A percentile compares a stretch with the other conserved stretches of the same genome.
Evolutionary conservation across 2,329 filamentous ascomycete species (phyloP).

Genomic region (Phyllosticta citriasiana): DNA sequence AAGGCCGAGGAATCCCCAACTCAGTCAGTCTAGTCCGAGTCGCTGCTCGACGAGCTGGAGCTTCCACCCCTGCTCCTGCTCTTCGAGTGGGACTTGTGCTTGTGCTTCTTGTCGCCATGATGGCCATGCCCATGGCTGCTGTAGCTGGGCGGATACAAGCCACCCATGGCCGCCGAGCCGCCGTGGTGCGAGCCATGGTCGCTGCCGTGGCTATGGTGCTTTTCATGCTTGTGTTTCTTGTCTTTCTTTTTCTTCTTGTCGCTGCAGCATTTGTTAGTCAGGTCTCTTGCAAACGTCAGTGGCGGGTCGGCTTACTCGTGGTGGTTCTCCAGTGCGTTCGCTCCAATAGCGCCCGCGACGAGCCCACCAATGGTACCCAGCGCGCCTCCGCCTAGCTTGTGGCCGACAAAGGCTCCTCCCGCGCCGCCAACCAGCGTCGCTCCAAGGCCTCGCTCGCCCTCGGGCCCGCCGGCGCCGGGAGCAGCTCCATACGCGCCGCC

Average conservation of each 20-base stretch:
- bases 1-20: background rate
- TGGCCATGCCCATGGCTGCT: slow-evolving; percentile 16
- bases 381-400: slow-evolving; percentile 44
- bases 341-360: slow-evolving; percentile 45
- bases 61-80: slow-evolving; percentile 22
- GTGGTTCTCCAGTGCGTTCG: slow-evolving; percentile 43
- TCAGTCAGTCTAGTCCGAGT: slow-evolving; percentile 22
- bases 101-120: slow-evolving; percentile 18
- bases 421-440: slow-evolving; percentile 45
- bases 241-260: slow-evolving; percentile 26
- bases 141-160: slow-evolving; percentile 23
- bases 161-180: slow-evolving; percentile 25
- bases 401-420: slow-evolving; percentile 45
- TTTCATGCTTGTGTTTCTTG: slow-evolving; percentile 25
- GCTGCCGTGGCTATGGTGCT: slow-evolving; percentile 14
- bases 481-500: slow-evolving; percentile 2
- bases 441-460: slow-evolving; percentile 48
- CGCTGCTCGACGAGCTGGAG: slow-evolving; percentile 23
- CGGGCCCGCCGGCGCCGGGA: slow-evolving; percentile 20
- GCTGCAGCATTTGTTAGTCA: background rate
- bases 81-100: slow-evolving; percentile 16
- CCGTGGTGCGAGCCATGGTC: slow-evolving; percentile 16
- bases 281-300: slow-evolving; percentile 8
- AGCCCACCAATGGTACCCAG: slow-evolving; percentile 43
- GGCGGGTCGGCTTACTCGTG: slow-evolving; percentile 24